Percentiles rank a stretch among this genome's conserved stretches.
phyloP scores from a whole-genome alignment of 768 basidiomycete species.

The Tricholoma flavovirens region DNA sequence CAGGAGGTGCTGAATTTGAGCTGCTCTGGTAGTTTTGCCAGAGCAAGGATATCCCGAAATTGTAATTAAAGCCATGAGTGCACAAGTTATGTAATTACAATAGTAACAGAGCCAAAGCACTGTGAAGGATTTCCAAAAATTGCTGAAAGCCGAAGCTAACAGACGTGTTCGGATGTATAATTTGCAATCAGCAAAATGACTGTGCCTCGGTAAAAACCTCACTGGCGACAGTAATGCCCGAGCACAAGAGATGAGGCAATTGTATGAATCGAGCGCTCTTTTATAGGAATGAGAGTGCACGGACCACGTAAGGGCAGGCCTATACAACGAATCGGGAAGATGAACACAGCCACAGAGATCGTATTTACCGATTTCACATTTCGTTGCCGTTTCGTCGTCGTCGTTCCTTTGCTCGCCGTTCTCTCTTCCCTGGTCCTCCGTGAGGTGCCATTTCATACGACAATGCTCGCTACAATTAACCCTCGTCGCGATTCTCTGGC shows the following conservation, averaged over 20 bases:
- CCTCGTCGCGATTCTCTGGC: constrained; percentile 27
- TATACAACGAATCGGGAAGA: not conserved
- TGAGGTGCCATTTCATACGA: constrained; percentile 5
- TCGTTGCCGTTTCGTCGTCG: not conserved
- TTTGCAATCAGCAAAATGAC: constrained; percentile 95
- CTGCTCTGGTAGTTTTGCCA: constrained; percentile 76
- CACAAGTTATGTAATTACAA: not conserved
- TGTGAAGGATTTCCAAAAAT: constrained; percentile 65
- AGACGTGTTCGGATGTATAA: constrained; percentile 96
- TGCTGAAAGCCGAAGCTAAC: constrained; percentile 83
- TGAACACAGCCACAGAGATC: not conserved
- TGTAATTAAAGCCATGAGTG: constrained; percentile 89
- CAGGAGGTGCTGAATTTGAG: constrained; percentile 56
- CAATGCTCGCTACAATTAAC: not conserved
- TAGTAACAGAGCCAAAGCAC: constrained; percentile 13
- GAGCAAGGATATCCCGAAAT: constrained; percentile 83
- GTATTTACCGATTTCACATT: not conserved
- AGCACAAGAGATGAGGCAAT: constrained; percentile 78
- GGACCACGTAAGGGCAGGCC: constrained; percentile 33
- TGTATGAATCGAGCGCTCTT: not conserved
- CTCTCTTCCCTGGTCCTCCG: constrained; percentile 11
- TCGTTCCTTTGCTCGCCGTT: constrained; percentile 14
- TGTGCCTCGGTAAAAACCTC: constrained; percentile 95
- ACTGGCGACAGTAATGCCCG: constrained; percentile 93
- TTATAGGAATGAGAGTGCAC: constrained; percentile 40